Evolutionary conservation across 176 grass and related monocot genomes (phyloP).

Genomic region (Bothriochloa decipiens): DNA sequence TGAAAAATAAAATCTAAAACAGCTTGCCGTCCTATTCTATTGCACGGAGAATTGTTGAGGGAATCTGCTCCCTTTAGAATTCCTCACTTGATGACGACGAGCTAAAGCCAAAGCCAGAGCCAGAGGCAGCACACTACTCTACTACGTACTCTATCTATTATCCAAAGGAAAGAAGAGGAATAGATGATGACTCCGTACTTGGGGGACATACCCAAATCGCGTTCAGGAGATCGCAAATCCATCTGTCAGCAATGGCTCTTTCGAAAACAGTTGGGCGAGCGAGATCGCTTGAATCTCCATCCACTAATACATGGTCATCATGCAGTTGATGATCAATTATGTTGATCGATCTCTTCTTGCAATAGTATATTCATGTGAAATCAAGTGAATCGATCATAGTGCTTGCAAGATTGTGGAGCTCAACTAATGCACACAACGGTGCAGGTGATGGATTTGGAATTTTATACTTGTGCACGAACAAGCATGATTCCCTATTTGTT

Average conservation of each 20-base stretch:
- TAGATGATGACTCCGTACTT: constrained; percentile 13
- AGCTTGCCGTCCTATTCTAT: constrained; percentile 31
- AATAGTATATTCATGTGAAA: constrained; percentile 3
- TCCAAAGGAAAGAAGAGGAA: background rate
- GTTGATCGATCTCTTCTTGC: background rate
- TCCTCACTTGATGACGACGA: constrained; percentile 19
- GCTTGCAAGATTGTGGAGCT: constrained; percentile 31
- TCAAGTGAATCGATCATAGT: constrained; percentile 17
- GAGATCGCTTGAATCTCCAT: constrained; percentile 40
- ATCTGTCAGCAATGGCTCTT: background rate
- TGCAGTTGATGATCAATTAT: constrained; percentile 9
- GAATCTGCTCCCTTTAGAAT: constrained; percentile 13
- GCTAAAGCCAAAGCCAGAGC: constrained; percentile 8
- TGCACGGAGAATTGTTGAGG: constrained; percentile 14
- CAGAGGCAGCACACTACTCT: background rate
- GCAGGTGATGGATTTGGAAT: background rate
- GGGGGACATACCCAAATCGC: constrained; percentile 21
- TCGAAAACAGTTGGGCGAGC: constrained; percentile 14
- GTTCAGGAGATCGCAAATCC: constrained; percentile 29
- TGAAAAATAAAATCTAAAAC: background rate
- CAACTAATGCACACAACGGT: constrained; percentile 39
- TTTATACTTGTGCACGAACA: constrained; percentile 25
- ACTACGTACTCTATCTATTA: background rate
- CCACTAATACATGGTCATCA: constrained; percentile 32
- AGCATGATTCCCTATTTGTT: background rate